Evolutionary conservation across 352 stramenopile genomes (phyloP).

Genomic region (Aphanomyces stellatus): DNA sequence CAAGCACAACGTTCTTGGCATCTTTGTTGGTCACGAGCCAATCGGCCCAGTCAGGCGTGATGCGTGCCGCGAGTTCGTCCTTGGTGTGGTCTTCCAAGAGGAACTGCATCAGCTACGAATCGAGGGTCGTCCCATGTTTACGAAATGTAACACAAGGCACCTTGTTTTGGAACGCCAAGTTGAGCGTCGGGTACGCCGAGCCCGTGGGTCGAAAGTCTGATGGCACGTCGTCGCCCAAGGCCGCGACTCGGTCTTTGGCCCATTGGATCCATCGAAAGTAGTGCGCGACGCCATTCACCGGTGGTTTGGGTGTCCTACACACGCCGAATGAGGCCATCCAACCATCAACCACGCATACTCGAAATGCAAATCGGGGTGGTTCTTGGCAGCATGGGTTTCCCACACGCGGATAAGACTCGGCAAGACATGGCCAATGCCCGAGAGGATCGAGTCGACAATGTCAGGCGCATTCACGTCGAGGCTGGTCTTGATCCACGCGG

Average conservation of each 20-base stretch:
- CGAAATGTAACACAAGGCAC: background rate
- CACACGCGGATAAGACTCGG: slow-evolving; percentile 52
- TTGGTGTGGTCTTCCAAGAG: slow-evolving; percentile 40
- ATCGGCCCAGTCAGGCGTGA: slow-evolving; percentile 27
- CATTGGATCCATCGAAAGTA: slow-evolving; percentile 67
- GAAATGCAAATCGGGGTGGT: slow-evolving; percentile 37
- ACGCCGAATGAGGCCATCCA: no score
- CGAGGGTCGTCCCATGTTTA: background rate
- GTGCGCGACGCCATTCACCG: slow-evolving; percentile 40
- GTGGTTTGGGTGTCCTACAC: slow-evolving; percentile 32
- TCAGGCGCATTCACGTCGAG: slow-evolving; percentile 31
- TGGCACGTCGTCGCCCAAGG: background rate
- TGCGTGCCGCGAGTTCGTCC: slow-evolving; percentile 30
- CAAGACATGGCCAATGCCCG: slow-evolving; percentile 38
- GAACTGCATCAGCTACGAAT: slow-evolving; percentile 26
- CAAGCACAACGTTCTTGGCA: slow-evolving; percentile 38
- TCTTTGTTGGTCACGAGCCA: slow-evolving; percentile 43
- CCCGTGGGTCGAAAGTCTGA: background rate
- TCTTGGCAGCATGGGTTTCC: slow-evolving; percentile 36
- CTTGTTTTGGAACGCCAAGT: background rate
- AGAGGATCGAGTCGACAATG: slow-evolving; percentile 39
- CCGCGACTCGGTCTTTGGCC: slow-evolving; percentile 48
- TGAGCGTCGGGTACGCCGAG: background rate
- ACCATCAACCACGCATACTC: no score
- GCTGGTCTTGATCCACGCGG: slow-evolving; percentile 46